Conservation (phyloP, 2,329 filamentous ascomycete species). For the Nemania sp. region DNA sequence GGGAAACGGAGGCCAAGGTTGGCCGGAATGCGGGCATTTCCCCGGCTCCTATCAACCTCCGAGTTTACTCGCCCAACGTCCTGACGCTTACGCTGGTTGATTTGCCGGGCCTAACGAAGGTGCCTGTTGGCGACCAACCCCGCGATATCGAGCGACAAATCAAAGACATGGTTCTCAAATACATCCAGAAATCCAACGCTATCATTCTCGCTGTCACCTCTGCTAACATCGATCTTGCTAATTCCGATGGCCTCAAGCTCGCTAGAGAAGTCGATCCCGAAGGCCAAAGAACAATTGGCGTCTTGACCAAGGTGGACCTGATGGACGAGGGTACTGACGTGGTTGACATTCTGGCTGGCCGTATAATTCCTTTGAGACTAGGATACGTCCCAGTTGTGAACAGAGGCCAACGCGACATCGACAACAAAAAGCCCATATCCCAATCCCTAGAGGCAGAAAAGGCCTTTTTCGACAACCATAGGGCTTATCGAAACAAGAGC, state of each 20-base stretch:
- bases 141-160: constrained; percentile 98
- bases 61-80: constrained; percentile 98
- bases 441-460: constrained; percentile 93
- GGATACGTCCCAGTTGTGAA: constrained; percentile 99
- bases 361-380: constrained; percentile 93
- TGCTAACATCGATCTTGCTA: constrained; percentile 97
- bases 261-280: constrained; percentile 97
- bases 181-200: constrained; percentile 97
- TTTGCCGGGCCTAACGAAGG: constrained; percentile 94
- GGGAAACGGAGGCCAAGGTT: constrained; percentile 96
- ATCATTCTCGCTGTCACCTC: constrained; percentile 97
- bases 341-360: constrained; percentile 96
- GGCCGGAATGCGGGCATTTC: constrained; percentile 97
- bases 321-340: constrained; percentile 99
- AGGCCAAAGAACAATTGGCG: constrained; percentile 97
- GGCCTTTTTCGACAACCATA: constrained; percentile 98
- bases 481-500: constrained; percentile 98
- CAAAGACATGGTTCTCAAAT: constrained; percentile 97
- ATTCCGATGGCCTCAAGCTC: constrained; percentile 96
- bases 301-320: constrained; percentile 97
- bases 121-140: constrained; percentile 95
- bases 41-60: constrained; percentile 94
- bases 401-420: constrained; percentile 96
- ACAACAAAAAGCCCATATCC: constrained; percentile 95
- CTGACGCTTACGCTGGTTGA: constrained; percentile 96